Evolutionary conservation across 352 stramenopile genomes (phyloP).

Genomic region (Pythium insidiosum): DNA sequence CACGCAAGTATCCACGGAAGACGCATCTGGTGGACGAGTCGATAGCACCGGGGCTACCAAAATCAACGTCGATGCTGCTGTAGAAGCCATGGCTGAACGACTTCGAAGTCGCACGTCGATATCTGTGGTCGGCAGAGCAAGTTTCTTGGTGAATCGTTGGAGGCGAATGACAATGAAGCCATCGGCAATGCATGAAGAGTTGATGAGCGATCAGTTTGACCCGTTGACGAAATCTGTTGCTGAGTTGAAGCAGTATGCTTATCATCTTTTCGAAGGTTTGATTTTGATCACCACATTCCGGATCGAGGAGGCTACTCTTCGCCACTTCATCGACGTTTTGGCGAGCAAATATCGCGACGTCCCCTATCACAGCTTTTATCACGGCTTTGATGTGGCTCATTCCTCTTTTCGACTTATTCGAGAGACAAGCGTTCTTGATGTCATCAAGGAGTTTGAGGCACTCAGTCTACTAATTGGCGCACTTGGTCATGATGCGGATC

Average conservation of each 20-base stretch:
- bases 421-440: slow-evolving; percentile 31
- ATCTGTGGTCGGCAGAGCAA: slow-evolving; percentile 27
- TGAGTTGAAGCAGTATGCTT: slow-evolving; percentile 51
- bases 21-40: too few relatives aligned
- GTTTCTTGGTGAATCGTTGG: slow-evolving; percentile 58
- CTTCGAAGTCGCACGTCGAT: slow-evolving; percentile 35
- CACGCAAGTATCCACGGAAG: too few relatives aligned
- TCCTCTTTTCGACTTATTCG: slow-evolving; percentile 55
- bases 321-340: slow-evolving; percentile 45
- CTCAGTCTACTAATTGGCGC: slow-evolving; percentile 75
- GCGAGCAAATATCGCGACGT: slow-evolving; percentile 54
- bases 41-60: too few relatives aligned
- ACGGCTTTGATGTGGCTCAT: slow-evolving; percentile 75
- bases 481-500: slow-evolving; percentile 82
- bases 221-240: slow-evolving; percentile 42
- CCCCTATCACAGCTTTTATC: slow-evolving; percentile 84
- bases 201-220: slow-evolving; percentile 50
- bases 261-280: slow-evolving; percentile 53
- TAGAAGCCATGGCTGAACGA: slow-evolving; percentile 8
- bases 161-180: slow-evolving; percentile 38
- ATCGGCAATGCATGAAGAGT: slow-evolving; percentile 24
- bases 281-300: slow-evolving; percentile 59
- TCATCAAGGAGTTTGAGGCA: slow-evolving; percentile 72
- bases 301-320: slow-evolving; percentile 37
- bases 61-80: slow-evolving; percentile 3